Base-by-base conservation (phyloP, 176 grass and related monocot genomes). In the Areca catechu region DNA sequence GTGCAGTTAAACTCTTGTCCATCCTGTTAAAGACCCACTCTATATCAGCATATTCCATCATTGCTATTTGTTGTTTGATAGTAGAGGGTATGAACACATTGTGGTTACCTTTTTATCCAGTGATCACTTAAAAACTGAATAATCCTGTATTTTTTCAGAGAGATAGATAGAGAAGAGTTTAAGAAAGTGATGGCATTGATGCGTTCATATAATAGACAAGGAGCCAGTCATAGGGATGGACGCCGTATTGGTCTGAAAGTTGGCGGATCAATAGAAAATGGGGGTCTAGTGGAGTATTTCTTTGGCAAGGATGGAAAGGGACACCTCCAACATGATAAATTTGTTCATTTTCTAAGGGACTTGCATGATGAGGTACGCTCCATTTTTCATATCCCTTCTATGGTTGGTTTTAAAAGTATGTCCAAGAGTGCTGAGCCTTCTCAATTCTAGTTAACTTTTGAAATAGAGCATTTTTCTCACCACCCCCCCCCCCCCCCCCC, bases 121-220 rank as follows among this genome's bases (percentile, higher is more conserved):
- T 50, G 54, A 59, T 53, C 74, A 66, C 74, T 70, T 66, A 60
- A 43, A 18, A 57, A 25, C 74, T 71, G 71, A 68, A 52, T 81
- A 53, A 19, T 77, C 22, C 20, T 51, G 34, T 37, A 37, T 37
- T 22, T 16, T 85, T 85, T 72, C 77, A 97, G 93, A 69, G 80
- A 85, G 70, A 97, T 91, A 73, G 87, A 97, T 61, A 85, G 22
- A 82, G 81, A 88, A 54, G 93, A 97, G 76, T 97, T 97, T 71
- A 97, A 91, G 84, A 88, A 91, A 86, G 70, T 97, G 71, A 97
- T 97, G 93, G 72, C 78, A 58, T 71, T 97, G 69, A 88, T 97
- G 93, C 83, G 92, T 49, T 81, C 83, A 29, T 70, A 80, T 58
- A 91, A 88, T 51, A 91, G 93, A 82, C 93, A 97, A 88, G 93